phyloP scores from a whole-genome alignment of 2,329 filamentous ascomycete species.

The Bipolaris oryzae region DNA sequence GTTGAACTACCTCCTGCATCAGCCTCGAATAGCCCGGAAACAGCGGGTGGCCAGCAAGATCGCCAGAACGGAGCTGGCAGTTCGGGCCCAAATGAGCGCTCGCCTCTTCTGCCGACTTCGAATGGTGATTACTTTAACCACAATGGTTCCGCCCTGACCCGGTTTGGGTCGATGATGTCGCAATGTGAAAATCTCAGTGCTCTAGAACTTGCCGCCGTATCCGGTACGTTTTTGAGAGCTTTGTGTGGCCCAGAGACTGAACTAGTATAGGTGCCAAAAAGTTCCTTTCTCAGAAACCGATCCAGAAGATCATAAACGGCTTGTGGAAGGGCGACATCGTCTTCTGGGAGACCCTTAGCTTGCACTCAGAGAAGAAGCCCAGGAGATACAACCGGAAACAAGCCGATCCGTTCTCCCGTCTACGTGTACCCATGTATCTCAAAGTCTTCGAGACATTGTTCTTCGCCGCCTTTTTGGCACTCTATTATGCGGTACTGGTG shows the following conservation, averaged over 20 bases:
- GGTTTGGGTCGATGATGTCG: conserved; percentile 67
- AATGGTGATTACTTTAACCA: conserved; percentile 33
- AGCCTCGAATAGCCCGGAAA: conserved; percentile 21
- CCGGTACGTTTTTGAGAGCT: conserved; percentile 51
- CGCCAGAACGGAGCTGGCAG: conserved; percentile 20
- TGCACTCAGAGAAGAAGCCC: conserved; percentile 75
- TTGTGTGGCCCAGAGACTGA: not conserved
- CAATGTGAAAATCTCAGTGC: conserved; percentile 82
- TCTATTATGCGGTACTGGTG: conserved; percentile 88
- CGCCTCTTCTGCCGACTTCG: conserved; percentile 32
- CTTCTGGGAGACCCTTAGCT: conserved; percentile 81
- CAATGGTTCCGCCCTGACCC: conserved; percentile 41
- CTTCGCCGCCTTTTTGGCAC: conserved; percentile 73
- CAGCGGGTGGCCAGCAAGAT: conserved; percentile 10
- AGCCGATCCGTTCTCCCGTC: conserved; percentile 62
- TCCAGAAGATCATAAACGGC: conserved; percentile 82
- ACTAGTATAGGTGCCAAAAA: conserved; percentile 66
- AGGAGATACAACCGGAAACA: conserved; percentile 70
- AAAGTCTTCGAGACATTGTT: conserved; percentile 85
- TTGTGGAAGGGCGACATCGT: conserved; percentile 84
- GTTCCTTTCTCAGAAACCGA: conserved; percentile 78
- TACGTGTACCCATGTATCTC: conserved; percentile 81
- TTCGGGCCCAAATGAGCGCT: conserved; percentile 26
- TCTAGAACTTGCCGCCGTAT: conserved; percentile 82
- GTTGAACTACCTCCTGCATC: conserved; percentile 66